Base-by-base conservation (phyloP, 257 asterid genomes). In the Nicotiana benthamiana region DNA sequence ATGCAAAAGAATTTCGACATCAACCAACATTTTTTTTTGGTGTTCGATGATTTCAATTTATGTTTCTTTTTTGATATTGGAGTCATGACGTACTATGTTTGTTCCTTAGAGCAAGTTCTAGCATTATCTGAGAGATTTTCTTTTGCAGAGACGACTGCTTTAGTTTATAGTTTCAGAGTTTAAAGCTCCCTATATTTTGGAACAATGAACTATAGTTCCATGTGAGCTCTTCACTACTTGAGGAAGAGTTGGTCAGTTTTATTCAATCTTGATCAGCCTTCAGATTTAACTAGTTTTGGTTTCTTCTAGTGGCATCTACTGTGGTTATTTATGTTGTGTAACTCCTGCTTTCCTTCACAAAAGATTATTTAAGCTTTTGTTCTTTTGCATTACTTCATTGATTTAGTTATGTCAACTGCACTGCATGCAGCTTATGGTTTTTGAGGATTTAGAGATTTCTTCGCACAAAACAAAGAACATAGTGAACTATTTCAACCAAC, bases 381-480 rank as follows among this genome's bases (percentile, higher is more conserved):
- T 72, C 9, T 1, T 3, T 72, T 72, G 2, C 24, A 24, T 24
- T 65, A 65, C 51, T 65, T 43, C 60, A 43, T 46, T 28, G 72
- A 62, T 74, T 84, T 83, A 48, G 30, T 63, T 6, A 22, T 36
- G 22, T 34, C 26, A 40, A 40, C 66, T 65, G 34, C 56, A 24
- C 43, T 27, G 70, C 65, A 5, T 84, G 77, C 96, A 95, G 99
- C 97, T 95, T 83, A 18, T 89, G 91, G 86, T 92, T 51, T 94
- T 92, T 86, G 99, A 94, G 60, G 93, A 95, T 90, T 84, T 95
- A 20, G 97, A 90, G 62, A 78, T 95, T 75, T 90, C 97, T 74
- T 83, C 99, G 1, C 98, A 93, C 86, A 95, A 95, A 89, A 95
- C 99, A 51, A 95, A 95, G 81, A 89, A 91, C 88, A 85, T 95